These are phyloP conservation scores for Hygrocybe punicea DNA, from an alignment of 768 basidiomycete genomes.

Conservation along the genomic window DNA sequence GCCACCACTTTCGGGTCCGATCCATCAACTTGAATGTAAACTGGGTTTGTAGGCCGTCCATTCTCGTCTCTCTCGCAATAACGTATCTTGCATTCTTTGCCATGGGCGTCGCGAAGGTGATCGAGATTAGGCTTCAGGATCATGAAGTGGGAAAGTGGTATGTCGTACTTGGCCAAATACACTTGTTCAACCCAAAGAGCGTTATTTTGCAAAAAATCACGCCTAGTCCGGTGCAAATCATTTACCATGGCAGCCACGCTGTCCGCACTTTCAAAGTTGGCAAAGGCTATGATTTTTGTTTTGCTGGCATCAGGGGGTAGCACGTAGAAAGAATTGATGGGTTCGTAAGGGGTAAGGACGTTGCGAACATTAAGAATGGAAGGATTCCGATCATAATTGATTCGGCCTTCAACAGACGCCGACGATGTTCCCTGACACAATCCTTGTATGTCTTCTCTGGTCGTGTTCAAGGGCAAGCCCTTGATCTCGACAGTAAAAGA, in stretches of 20 bases:
- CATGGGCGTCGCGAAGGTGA: conserved; percentile 23
- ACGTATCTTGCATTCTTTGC: conserved; percentile 35
- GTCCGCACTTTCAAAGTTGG: conserved; percentile 34
- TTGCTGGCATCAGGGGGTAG: conserved; percentile 30
- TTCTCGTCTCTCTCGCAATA: conserved; percentile 20
- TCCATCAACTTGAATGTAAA: conserved; percentile 40
- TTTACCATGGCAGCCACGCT: conserved; percentile 33
- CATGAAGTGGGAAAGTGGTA: conserved; percentile 34
- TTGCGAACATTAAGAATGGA: conserved; percentile 33
- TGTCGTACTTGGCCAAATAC: conserved; percentile 39
- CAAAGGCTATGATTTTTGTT: conserved; percentile 41
- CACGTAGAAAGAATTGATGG: conserved; percentile 40
- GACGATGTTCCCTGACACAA: conserved; percentile 30
- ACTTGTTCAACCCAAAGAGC: conserved; percentile 38
- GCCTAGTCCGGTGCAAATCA: conserved; percentile 26
- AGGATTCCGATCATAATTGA: conserved; percentile 32
- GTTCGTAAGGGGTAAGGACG: conserved; percentile 35
- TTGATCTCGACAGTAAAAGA: conserved; percentile 44
- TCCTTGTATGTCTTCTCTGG: conserved; percentile 32
- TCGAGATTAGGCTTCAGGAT: conserved; percentile 39
- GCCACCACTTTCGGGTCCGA: conserved; percentile 35
- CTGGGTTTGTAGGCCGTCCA: conserved; percentile 24
- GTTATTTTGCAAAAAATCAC: conserved; percentile 37
- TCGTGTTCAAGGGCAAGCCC: conserved; percentile 36
- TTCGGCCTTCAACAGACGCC: conserved; percentile 26